These are phyloP conservation scores for Apiotrichum laibachii DNA, from an alignment of 1,284 basidiomycete genomes.

Conservation along the genomic window DNA sequence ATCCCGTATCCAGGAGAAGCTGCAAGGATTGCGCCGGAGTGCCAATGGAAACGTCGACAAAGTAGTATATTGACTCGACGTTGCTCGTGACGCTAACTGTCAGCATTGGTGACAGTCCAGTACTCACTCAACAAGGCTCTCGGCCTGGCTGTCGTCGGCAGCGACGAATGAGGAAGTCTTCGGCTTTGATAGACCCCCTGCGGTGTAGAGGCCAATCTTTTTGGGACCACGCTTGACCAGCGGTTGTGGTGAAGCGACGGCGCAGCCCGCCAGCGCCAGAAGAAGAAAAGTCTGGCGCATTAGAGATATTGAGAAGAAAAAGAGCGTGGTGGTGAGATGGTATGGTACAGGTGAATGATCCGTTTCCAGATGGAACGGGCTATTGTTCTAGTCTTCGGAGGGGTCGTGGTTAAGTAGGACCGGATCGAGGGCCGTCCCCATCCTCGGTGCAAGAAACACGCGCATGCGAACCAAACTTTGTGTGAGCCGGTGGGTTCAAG, in stretches of 20 bases:
- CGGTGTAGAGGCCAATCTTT: background rate
- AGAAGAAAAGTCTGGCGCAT: background rate
- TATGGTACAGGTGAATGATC: no score
- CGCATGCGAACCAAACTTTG: no score
- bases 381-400: no score
- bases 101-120: background rate
- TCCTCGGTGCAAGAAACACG: no score
- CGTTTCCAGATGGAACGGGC: no score
- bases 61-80: background rate
- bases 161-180: background rate
- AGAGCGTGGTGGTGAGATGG: background rate
- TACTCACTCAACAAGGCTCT: background rate
- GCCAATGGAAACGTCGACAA: background rate
- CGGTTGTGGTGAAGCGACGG: background rate
- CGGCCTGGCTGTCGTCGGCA: background rate
- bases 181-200: background rate
- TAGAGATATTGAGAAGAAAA: background rate
- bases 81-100: background rate
- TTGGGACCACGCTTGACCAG: background rate
- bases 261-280: background rate
- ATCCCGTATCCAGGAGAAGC: constrained; percentile 55
- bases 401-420: no score
- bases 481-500: no score
- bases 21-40: constrained; percentile 53
- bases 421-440: no score